These are phyloP conservation scores for Thelonectria blattea DNA, from an alignment of 2,329 filamentous ascomycete genomes.

Conservation along the genomic window DNA sequence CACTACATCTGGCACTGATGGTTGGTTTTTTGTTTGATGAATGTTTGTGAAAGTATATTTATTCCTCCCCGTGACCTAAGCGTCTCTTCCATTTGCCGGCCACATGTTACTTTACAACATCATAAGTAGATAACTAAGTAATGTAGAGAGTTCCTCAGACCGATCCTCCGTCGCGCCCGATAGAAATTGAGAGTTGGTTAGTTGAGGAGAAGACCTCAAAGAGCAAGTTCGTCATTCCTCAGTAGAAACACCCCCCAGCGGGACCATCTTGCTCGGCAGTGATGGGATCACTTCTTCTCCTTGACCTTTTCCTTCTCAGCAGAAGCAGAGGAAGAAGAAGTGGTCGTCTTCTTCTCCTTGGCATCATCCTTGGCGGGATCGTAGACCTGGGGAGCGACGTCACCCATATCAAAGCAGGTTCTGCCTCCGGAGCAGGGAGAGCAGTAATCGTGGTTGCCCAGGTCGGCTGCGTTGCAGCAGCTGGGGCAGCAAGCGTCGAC, in stretches of 20 bases:
- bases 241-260: background rate
- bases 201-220: background rate
- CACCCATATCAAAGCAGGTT: conserved; percentile 23
- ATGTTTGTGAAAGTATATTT: background rate
- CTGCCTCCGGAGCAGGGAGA: conserved; percentile 36
- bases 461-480: conserved; percentile 42
- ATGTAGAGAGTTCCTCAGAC: background rate
- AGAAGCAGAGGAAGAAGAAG: background rate
- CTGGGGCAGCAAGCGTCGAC: conserved; percentile 36
- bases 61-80: background rate
- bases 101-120: background rate
- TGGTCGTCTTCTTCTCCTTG: background rate
- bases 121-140: no score
- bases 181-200: background rate
- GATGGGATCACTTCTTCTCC: conserved; percentile 4
- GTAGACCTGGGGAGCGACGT: background rate
- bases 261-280: background rate
- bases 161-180: background rate
- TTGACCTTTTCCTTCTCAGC: background rate
- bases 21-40: background rate
- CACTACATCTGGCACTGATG: conserved; percentile 3
- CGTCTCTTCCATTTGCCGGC: background rate
- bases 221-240: background rate
- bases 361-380: background rate
- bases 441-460: conserved; percentile 43